Base-by-base conservation (phyloP, 2,329 filamentous ascomycete species). In the Trichoderma semiorbis region DNA sequence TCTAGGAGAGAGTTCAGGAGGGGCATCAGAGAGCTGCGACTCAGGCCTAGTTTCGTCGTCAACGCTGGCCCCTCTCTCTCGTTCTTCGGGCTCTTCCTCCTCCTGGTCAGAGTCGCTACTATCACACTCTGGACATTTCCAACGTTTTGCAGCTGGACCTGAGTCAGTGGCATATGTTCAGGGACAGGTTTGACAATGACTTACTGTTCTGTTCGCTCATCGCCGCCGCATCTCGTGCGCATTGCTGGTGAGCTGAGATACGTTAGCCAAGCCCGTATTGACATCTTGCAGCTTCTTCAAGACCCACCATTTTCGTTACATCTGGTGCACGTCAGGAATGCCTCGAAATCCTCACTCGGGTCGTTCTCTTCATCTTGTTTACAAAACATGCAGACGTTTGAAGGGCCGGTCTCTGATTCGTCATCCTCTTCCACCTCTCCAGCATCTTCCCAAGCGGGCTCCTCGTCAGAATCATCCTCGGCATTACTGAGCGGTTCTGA, bases 241-340 rank as follows among this genome's bases (percentile, higher is more conserved):
- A 98, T 87, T 96, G 92, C 80, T 92, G 91, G 85, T 98, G 95
- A 78, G 94, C 95, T 97, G 79, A 84, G 78, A 57, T 12, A 82
- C 74, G 79, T 87, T 77, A 86, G 83, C 76, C 50, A 39, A 47
- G 26, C 26, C 14, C 10, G 28, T n/a, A n/a, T 21, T 18, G 10
- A 7, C 32, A 28, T 18, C 18, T 26, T 58, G 5, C 18, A 50
- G 39, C 32, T 16, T 26, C 18, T 28, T 18, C 8, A 69, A 74
- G 62, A 69, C 93, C 82, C 85, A 97, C 94, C 91, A 81, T 94
- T 92, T 79, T 95, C 92, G 75, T 91, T 91, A 81, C 95, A 98
- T 74, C 89, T 86, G 73, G 85, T 85, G 81, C 95, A 98, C 67
- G 90, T 84, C 73, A 98, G 84, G 79, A 92, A 94, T 72, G 91